These are phyloP conservation scores for Chaetomiaceae sp. DNA, from an alignment of 2,329 filamentous ascomycete genomes.

Conservation along the genomic window DNA sequence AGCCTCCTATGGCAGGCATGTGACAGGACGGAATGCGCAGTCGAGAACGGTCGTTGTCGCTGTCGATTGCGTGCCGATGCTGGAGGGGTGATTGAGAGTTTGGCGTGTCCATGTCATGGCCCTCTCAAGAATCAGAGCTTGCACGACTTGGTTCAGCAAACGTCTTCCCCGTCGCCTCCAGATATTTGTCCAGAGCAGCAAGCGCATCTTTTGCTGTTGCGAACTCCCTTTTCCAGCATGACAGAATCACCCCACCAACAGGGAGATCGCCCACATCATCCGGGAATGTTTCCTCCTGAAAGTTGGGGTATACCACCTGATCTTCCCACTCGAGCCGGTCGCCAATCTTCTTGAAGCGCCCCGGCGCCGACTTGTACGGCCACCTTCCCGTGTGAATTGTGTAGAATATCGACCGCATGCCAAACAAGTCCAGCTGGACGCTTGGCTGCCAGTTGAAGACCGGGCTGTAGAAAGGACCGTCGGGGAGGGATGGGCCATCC, in stretches of 20 bases:
- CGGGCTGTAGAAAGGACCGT: slow-evolving; percentile 1
- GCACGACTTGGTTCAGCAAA: no score
- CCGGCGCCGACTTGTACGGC: not conserved
- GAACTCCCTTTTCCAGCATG: not conserved
- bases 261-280: not conserved
- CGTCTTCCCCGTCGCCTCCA: no score
- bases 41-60: no score
- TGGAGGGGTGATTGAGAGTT: no score
- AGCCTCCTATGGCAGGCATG: no score
- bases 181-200: not conserved
- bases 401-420: not conserved
- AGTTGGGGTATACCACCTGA: not conserved
- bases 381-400: not conserved
- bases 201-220: not conserved
- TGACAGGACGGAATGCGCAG: no score
- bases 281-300: not conserved
- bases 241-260: not conserved
- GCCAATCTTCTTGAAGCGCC: not conserved
- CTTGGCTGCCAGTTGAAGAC: not conserved
- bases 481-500: not conserved
- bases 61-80: no score
- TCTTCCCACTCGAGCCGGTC: slow-evolving; percentile 1
- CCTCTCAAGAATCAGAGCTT: no score
- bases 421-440: not conserved
- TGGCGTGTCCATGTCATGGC: no score